Evolutionary conservation across 257 asterid species (phyloP).

Genomic region (Solanum chmielewskii): DNA sequence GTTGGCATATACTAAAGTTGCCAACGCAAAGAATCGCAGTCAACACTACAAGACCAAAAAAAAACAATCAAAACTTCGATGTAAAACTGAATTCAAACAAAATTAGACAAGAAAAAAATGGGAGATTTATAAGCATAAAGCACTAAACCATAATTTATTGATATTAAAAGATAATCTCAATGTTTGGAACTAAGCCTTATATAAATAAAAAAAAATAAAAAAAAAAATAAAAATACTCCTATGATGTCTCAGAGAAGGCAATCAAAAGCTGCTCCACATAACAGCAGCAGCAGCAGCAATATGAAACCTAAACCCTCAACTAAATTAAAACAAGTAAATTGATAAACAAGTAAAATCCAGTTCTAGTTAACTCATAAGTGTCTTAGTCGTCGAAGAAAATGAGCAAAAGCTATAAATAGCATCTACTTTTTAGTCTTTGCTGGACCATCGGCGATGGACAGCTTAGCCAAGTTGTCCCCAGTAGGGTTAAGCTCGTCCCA

Average conservation of each 20-base stretch:
- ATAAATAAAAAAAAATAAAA: not conserved
- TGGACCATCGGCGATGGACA: slow-evolving; percentile 14
- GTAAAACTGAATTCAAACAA: too few relatives aligned
- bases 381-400: not conserved
- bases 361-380: not conserved
- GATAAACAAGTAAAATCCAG: not conserved
- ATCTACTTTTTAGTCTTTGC: slow-evolving; percentile 23
- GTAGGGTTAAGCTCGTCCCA: slow-evolving; percentile 86
- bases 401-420: not conserved
- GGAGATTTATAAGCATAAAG: not conserved
- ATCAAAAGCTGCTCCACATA: not conserved
- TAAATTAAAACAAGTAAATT: not conserved
- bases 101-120: not conserved
- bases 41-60: not conserved
- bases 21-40: not conserved
- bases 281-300: not conserved
- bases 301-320: not conserved
- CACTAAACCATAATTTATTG: not conserved
- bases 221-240: not conserved
- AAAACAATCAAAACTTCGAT: not conserved
- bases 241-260: not conserved
- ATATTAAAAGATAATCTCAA: not conserved
- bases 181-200: not conserved
- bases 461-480: slow-evolving; percentile 18
- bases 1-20: not conserved